These are phyloP conservation scores for Pseudogymnoascus sp. DNA, from an alignment of 2,329 filamentous ascomycete species.

Conservation along the genomic window DNA sequence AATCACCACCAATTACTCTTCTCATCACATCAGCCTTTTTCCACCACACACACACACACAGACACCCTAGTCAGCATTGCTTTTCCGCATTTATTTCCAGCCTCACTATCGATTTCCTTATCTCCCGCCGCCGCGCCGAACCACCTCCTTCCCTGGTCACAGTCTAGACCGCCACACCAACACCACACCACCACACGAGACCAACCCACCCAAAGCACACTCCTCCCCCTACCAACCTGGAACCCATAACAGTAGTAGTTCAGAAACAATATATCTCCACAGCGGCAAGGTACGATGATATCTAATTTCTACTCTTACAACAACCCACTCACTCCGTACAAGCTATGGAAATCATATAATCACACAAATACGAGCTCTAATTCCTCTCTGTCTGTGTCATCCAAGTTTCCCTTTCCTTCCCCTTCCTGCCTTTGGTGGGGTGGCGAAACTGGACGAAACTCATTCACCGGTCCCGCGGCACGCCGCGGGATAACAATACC, in stretches of 20 bases:
- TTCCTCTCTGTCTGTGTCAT: too few relatives aligned
- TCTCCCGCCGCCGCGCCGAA: background rate
- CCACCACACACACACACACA: too few relatives aligned
- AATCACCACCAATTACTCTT: too few relatives aligned
- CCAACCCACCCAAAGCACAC: background rate
- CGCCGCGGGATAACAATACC: too few relatives aligned
- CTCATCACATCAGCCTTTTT: too few relatives aligned
- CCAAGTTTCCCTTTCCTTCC: too few relatives aligned
- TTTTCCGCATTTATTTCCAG: background rate
- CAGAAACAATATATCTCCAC: background rate
- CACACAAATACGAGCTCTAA: background rate
- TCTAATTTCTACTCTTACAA: background rate
- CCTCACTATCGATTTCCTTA: background rate
- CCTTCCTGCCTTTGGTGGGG: too few relatives aligned
- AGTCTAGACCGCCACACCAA: background rate
- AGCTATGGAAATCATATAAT: background rate
- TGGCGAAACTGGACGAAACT: too few relatives aligned
- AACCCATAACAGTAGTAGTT: too few relatives aligned
- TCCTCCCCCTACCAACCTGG: too few relatives aligned
- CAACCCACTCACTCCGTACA: background rate
- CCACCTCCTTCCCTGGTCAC: background rate
- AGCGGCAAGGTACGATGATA: background rate
- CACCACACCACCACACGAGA: background rate
- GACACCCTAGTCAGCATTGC: background rate
- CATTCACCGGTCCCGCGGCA: too few relatives aligned